Conservation (phyloP, 2,329 filamentous ascomycete species). For the Kalmusia sp. region DNA sequence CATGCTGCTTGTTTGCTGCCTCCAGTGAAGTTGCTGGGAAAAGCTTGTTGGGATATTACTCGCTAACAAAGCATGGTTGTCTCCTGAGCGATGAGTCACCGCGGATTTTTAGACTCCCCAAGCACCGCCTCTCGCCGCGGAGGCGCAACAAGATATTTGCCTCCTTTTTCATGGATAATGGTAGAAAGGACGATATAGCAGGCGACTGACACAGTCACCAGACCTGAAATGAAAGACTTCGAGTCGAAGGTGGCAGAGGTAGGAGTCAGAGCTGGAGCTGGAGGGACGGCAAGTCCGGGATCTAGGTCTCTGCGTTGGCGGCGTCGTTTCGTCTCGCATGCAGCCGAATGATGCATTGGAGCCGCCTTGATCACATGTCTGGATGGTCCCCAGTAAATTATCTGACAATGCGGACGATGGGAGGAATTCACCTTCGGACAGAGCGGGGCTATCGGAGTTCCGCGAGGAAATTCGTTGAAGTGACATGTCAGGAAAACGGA, state of each 20-base stretch:
- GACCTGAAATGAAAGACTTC: not conserved
- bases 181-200: not conserved
- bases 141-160: constrained; percentile 7
- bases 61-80: constrained; percentile 25
- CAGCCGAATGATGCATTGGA: not conserved
- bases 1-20: constrained; percentile 23
- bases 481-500: constrained; percentile 9
- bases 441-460: constrained; percentile 6
- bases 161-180: constrained; percentile 16
- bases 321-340: constrained; percentile 2
- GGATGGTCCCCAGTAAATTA: not conserved
- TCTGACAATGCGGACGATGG: constrained; percentile 1
- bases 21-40: constrained; percentile 23
- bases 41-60: constrained; percentile 21
- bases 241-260: not conserved
- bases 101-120: not conserved
- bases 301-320: constrained; percentile 7
- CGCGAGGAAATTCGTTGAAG: not conserved
- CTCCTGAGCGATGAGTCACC: constrained; percentile 30
- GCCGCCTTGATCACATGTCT: constrained; percentile 2
- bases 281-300: constrained; percentile 6
- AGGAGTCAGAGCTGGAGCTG: constrained; percentile 5
- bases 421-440: not conserved
- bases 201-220: not conserved
- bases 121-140: constrained; percentile 4